phyloP scores from a whole-genome alignment of 2,329 filamentous ascomycete species.

The Aureobasidium namibiae region DNA sequence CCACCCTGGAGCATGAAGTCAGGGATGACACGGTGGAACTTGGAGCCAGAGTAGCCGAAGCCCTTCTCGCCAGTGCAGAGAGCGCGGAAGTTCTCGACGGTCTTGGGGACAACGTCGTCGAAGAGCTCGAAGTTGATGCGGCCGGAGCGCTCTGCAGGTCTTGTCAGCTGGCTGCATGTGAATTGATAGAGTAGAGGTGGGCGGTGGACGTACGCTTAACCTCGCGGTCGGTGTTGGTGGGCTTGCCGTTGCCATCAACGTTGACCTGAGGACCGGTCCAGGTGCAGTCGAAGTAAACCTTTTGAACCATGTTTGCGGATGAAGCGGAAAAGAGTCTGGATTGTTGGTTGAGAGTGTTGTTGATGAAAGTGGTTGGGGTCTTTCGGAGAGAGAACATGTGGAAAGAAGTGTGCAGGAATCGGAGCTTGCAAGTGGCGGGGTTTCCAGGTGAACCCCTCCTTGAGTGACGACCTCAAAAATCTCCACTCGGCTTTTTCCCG shows the following conservation, averaged over 20 bases:
- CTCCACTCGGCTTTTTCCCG: neutral
- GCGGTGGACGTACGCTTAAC: slow-evolving; percentile 49
- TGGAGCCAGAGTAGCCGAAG: slow-evolving; percentile 68
- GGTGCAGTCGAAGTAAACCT: slow-evolving; percentile 53
- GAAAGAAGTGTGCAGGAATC: neutral
- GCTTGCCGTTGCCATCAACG: slow-evolving; percentile 45
- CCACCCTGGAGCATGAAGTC: slow-evolving; percentile 98
- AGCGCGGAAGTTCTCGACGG: slow-evolving; percentile 90
- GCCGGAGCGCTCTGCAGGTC: slow-evolving; percentile 55
- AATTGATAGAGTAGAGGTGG: neutral
- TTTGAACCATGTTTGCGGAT: slow-evolving; percentile 65
- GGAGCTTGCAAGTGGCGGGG: slow-evolving; percentile 6
- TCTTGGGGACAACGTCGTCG: slow-evolving; percentile 81
- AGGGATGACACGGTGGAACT: slow-evolving; percentile 96
- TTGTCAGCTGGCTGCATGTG: slow-evolving; percentile 16
- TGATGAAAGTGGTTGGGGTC: slow-evolving; percentile 18
- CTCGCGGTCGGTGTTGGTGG: slow-evolving; percentile 33
- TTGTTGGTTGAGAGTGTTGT: slow-evolving; percentile 12
- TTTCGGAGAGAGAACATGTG: slow-evolving; percentile 11
- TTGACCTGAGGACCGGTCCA: slow-evolving; percentile 67
- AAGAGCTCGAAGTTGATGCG: slow-evolving; percentile 86
- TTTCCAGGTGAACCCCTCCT: neutral
- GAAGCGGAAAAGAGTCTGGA: slow-evolving; percentile 52
- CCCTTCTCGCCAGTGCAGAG: slow-evolving; percentile 96
- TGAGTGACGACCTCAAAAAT: neutral